Evolutionary conservation across 805 yeast genomes (phyloP).

Genomic region (Candida loeiensis): DNA sequence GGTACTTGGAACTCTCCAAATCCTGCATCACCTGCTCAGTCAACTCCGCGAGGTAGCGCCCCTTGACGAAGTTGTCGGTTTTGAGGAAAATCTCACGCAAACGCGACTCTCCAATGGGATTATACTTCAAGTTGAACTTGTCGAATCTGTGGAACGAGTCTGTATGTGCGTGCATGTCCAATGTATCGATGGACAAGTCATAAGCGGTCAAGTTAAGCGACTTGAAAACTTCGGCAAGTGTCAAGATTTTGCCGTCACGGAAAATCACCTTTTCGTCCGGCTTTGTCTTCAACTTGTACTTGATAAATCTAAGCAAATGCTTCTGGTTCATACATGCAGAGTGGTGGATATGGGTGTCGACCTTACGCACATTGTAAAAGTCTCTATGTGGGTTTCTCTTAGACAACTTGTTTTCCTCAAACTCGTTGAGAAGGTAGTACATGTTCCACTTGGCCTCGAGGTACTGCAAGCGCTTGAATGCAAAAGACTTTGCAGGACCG

Average conservation of each 20-base stretch:
- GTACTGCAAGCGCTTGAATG: constrained; percentile 88
- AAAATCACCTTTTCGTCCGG: constrained; percentile 88
- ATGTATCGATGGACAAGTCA: constrained; percentile 91
- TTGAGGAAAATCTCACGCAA: constrained; percentile 92
- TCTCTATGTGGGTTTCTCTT: constrained; percentile 96
- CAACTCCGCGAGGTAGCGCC: constrained; percentile 86
- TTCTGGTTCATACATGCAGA: constrained; percentile 99
- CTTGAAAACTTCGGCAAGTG: constrained; percentile 85
- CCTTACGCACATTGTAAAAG: constrained; percentile 93
- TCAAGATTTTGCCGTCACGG: constrained; percentile 86
- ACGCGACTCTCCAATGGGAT: constrained; percentile 97
- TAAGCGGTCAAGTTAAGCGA: constrained; percentile 90
- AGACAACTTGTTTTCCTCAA: constrained; percentile 85
- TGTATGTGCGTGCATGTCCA: constrained; percentile 99
- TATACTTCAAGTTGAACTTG: constrained; percentile 93
- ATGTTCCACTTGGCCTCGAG: constrained; percentile 96
- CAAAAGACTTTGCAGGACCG: constrained; percentile 96
- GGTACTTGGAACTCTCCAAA: constrained; percentile 91
- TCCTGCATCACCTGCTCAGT: constrained; percentile 93
- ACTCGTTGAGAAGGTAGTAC: constrained; percentile 83
- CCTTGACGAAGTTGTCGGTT: constrained; percentile 89
- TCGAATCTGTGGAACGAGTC: constrained; percentile 98
- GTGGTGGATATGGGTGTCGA: constrained; percentile 98
- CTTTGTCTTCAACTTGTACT: constrained; percentile 82
- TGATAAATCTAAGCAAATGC: constrained; percentile 89